phyloP scores from a whole-genome alignment of 2,329 filamentous ascomycete species.

The Scleromitrula shiraiana region DNA sequence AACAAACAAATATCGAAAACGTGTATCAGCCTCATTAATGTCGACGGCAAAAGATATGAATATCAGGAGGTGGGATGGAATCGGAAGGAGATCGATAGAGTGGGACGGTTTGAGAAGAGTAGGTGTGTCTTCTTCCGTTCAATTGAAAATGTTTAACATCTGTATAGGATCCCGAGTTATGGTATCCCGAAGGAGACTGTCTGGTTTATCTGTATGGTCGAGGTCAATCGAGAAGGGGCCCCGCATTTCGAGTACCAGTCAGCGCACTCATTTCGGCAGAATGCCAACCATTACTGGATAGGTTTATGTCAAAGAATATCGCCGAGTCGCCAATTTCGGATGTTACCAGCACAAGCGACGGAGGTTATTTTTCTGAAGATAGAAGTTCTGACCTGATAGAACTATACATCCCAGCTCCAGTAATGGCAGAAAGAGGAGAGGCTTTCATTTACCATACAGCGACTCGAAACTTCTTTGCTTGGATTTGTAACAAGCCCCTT shows the following conservation, averaged over 20 bases:
- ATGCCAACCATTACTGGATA: slow-evolving; percentile 53
- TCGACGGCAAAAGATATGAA: slow-evolving; percentile 16
- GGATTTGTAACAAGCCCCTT: slow-evolving; percentile 54
- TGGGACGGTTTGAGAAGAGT: slow-evolving; percentile 41
- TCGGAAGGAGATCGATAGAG: slow-evolving; percentile 23
- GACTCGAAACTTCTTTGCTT: slow-evolving; percentile 70
- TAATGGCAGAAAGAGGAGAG: slow-evolving; percentile 42
- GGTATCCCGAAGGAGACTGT: slow-evolving; percentile 60
- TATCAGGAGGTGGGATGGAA: slow-evolving; percentile 33
- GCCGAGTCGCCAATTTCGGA: slow-evolving; percentile 13
- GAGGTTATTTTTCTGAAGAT: slow-evolving; percentile 17
- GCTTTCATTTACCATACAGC: slow-evolving; percentile 57
- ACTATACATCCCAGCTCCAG: slow-evolving; percentile 62
- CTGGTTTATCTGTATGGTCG: slow-evolving; percentile 60
- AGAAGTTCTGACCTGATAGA: slow-evolving; percentile 34
- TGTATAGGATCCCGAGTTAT: slow-evolving; percentile 63
- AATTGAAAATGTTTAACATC: slow-evolving; percentile 2
- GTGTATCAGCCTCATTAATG: not conserved
- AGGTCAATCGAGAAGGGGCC: slow-evolving; percentile 55
- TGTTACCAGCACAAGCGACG: slow-evolving; percentile 3
- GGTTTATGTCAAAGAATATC: slow-evolving; percentile 33
- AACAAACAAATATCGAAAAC: not conserved
- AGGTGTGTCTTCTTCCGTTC: slow-evolving; percentile 16
- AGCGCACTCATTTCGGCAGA: slow-evolving; percentile 46
- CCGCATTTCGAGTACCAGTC: slow-evolving; percentile 60